Percentiles rank a stretch among this genome's conserved stretches.
Conservation (phyloP, 2,329 filamentous ascomycete species). For the Arachnopeziza araneosa region DNA sequence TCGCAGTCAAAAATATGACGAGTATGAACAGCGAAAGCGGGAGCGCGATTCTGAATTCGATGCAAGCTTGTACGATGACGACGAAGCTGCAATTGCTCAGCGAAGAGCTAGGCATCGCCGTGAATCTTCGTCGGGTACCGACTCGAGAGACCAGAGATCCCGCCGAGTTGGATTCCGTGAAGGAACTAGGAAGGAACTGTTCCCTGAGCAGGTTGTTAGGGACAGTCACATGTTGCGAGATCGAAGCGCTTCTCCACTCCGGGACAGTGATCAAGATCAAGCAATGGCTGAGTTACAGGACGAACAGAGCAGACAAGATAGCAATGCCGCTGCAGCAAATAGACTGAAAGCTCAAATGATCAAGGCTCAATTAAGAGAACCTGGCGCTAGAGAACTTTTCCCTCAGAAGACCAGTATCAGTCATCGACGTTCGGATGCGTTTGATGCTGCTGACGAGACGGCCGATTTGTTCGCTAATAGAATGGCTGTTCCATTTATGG, state of each 20-base stretch:
- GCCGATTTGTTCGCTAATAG: conserved; percentile 44
- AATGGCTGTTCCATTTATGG: conserved; percentile 44
- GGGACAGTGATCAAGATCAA: conserved; percentile 36
- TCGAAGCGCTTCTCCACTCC: conserved; percentile 30
- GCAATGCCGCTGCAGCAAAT: conserved; percentile 31
- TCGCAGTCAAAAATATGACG: conserved; percentile 39
- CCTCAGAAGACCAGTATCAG: conserved; percentile 40
- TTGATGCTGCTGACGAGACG: conserved; percentile 49
- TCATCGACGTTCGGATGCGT: conserved; percentile 43
- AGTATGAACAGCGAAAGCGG: conserved; percentile 35
- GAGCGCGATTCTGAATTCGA: conserved; percentile 57
- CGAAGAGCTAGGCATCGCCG: conserved; percentile 30
- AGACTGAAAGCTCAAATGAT: conserved; percentile 41
- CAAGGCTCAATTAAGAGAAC: conserved; percentile 30
- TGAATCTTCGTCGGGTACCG: conserved; percentile 29
- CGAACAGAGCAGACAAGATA: conserved; percentile 11
- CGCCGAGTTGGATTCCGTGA: conserved; percentile 13
- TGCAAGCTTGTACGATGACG: conserved; percentile 80
- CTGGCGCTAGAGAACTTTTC: conserved; percentile 46
- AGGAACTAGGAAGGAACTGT: conserved; percentile 51
- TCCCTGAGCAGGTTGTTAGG: conserved; percentile 39
- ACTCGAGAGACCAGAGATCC: conserved; percentile 19
- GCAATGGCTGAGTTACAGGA: conserved; percentile 28
- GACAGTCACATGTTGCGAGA: conserved; percentile 29
- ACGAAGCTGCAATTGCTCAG: conserved; percentile 34